Conservation (phyloP, 352 stramenopile species). For the Globisporangium paddicum region DNA sequence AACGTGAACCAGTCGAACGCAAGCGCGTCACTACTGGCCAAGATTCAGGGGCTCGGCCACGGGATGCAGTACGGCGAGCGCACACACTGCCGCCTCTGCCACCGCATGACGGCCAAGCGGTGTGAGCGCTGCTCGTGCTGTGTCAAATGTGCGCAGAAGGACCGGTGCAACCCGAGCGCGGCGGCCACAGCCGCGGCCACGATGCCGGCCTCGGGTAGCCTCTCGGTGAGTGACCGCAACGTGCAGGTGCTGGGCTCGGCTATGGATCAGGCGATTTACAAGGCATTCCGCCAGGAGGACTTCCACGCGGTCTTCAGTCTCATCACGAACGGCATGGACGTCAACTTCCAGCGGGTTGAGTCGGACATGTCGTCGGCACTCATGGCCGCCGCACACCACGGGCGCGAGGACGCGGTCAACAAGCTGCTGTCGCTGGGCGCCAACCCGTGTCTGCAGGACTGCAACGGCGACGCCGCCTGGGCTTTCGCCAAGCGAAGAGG, state of each 20-base stretch:
- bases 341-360: conserved; percentile 84
- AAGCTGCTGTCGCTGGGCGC: conserved; percentile 62
- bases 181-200: neutral
- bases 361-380: conserved; percentile 67
- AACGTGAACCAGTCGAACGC: conserved; percentile 68
- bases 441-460: conserved; percentile 57
- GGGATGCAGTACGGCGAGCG: conserved; percentile 70
- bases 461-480: conserved; percentile 51
- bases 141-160: conserved; percentile 73
- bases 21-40: conserved; percentile 64
- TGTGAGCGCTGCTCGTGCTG: conserved; percentile 61
- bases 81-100: conserved; percentile 57
- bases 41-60: conserved; percentile 68
- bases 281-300: conserved; percentile 70
- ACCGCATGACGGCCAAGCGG: conserved; percentile 72
- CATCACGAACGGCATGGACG: conserved; percentile 78
- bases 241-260: conserved; percentile 74
- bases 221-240: conserved; percentile 72
- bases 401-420: conserved; percentile 63
- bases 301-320: conserved; percentile 80
- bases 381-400: conserved; percentile 77
- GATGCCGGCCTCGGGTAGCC: conserved; percentile 13
- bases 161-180: conserved; percentile 36
- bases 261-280: conserved; percentile 81
- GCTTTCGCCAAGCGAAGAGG: conserved; percentile 65